Base-by-base conservation (phyloP, 768 basidiomycete species). In the Lactarius indigo region DNA sequence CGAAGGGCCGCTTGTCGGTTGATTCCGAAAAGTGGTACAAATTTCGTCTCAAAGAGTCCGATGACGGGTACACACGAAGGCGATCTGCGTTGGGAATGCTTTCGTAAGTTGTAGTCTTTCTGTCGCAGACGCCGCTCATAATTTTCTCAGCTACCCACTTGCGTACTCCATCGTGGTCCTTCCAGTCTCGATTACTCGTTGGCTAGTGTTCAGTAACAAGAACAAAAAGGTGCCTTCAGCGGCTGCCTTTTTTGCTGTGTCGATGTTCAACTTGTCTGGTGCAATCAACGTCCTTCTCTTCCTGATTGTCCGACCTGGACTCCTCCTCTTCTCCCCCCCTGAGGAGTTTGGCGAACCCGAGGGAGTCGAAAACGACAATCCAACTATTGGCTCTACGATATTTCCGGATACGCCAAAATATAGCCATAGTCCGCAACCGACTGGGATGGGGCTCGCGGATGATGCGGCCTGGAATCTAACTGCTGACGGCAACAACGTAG, bases 261-360 rank as follows among this genome's bases (percentile, higher is more conserved):
- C 74, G 13, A 58, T 80, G 13, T 80, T 76, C 64, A 71, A 73
- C 6, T 76, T 81, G 56, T 79, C 77, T 60, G 81, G 81, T n/a
- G 68, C 73, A 31, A 68, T 75, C 60, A 82, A 81, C 60, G 80
- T 80, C n/a, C 52, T 78, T n/a, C 75, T 82, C 4, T 70, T 81
- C 35, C 69, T 80, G 31, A 66, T 70, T 20, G 79, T 78, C 15
- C 76, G 78, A 35, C 78, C 78, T 7, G 72, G 75, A 50, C 73
- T 77, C 3, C 72, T 73, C 30, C 72, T 80, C 17, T 79, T 79
- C 56, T 59, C 37, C 33, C 61, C 58, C 5, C 63, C 63, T 2
- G 50, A 58, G 41, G n/a, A 23, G 52, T 12, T 12, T 2, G 17
- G 33, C 1, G 28, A 50, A 35, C 30, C 39, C 2, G 64, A 61